Evolutionary conservation across 495 filamentous ascomycete species (phyloP).

Genomic region (Xylaria bambusicola): DNA sequence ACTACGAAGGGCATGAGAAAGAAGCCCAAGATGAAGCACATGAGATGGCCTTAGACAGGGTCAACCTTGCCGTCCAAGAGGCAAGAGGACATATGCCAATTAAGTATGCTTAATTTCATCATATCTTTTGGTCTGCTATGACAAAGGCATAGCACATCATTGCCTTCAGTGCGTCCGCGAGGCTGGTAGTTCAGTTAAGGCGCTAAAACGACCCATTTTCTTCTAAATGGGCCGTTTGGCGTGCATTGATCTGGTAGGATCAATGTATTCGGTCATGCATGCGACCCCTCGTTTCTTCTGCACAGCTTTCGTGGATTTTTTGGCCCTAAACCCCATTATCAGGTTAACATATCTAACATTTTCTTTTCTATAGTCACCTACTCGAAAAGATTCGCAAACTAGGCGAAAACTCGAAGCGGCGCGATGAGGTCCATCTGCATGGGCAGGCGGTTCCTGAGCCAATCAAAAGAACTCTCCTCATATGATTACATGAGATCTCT

Average conservation of each 20-base stretch:
- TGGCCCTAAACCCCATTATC: not conserved
- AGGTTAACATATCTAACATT: conserved; percentile 18
- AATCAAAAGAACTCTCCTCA: conserved; percentile 40
- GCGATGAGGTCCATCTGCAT: conserved; percentile 26
- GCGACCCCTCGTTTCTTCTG: too few species aligned
- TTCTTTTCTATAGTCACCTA: conserved; percentile 36
- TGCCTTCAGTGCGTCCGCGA: conserved; percentile 15
- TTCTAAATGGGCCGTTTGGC: too few species aligned
- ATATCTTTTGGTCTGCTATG: conserved; percentile 20
- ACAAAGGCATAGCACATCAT: not conserved
- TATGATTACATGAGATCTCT: conserved; percentile 20
- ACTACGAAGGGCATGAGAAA: conserved; percentile 67
- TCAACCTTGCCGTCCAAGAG: conserved; percentile 51
- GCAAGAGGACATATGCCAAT: conserved; percentile 59
- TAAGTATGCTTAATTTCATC: conserved; percentile 49
- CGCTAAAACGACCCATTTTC: too few species aligned
- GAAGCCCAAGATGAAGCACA: conserved; percentile 61
- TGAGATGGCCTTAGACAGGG: conserved; percentile 29
- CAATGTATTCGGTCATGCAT: too few species aligned
- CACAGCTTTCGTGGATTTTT: too few species aligned
- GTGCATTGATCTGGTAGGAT: too few species aligned
- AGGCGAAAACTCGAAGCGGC: conserved; percentile 33
- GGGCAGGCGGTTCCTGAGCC: conserved; percentile 31
- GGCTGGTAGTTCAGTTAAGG: conserved; percentile 3
- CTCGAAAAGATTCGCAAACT: conserved; percentile 47